Conservation (phyloP, 768 basidiomycete genomes). For the Lyophyllum semitale region DNA sequence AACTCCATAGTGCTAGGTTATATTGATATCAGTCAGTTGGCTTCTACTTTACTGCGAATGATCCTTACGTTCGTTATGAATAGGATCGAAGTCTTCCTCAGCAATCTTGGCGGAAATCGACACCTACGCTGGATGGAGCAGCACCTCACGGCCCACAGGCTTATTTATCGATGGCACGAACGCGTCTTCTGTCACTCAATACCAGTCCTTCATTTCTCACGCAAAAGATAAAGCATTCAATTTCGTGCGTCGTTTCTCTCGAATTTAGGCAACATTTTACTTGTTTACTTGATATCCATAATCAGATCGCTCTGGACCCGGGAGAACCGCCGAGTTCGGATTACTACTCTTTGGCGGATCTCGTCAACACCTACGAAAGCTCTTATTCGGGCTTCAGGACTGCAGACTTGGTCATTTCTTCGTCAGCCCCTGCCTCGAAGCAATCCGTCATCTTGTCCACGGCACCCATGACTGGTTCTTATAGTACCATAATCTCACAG, state of each 20-base stretch:
- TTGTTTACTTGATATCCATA: background rate
- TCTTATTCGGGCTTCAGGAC: slow-evolving; percentile 3
- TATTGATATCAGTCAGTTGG: background rate
- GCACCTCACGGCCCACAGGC: slow-evolving; percentile 8
- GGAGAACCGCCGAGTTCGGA: slow-evolving; percentile 2
- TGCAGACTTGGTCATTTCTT: background rate
- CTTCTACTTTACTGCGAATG: background rate
- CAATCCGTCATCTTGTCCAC: slow-evolving; percentile 6
- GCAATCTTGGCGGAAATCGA: slow-evolving; percentile 2
- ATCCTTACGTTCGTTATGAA: background rate
- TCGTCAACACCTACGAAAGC: slow-evolving; percentile 10
- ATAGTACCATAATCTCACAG: slow-evolving; percentile 2
- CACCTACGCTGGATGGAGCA: slow-evolving; percentile 11
- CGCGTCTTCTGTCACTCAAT: background rate
- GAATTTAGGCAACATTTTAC: background rate
- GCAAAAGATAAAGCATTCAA: slow-evolving; percentile 8
- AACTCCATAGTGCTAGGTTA: slow-evolving; percentile 7
- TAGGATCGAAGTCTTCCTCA: background rate
- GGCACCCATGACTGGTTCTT: background rate
- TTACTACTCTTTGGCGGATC: slow-evolving; percentile 7
- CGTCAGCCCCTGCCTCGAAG: slow-evolving; percentile 10
- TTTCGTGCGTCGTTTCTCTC: slow-evolving; percentile 1
- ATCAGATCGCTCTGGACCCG: slow-evolving; percentile 6
- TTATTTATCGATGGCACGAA: slow-evolving; percentile 6
- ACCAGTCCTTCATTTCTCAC: slow-evolving; percentile 1